phyloP scores from a whole-genome alignment of 2,329 filamentous ascomycete genomes.

The Apiospora hydei region DNA sequence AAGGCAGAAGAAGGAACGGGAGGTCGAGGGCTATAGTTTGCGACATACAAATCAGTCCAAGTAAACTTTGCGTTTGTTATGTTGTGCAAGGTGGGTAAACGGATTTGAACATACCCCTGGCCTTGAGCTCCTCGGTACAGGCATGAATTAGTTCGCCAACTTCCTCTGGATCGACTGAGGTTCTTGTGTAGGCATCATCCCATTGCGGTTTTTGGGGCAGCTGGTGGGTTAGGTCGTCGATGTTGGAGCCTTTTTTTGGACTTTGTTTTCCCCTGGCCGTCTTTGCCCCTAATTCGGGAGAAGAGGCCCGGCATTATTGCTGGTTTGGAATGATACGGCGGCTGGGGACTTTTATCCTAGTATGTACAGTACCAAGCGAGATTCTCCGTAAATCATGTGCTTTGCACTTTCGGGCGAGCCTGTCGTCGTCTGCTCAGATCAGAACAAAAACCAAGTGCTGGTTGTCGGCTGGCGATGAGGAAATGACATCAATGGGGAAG shows the following conservation, averaged over 20 bases:
- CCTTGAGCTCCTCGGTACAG: slow-evolving; percentile 92
- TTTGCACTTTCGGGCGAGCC: slow-evolving; percentile 10
- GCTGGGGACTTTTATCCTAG: slow-evolving; percentile 16
- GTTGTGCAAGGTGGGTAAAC: neutral
- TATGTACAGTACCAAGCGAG: neutral
- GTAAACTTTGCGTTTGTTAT: slow-evolving; percentile 22
- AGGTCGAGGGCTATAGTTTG: slow-evolving; percentile 75
- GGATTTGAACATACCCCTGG: slow-evolving; percentile 73
- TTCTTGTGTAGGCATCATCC: slow-evolving; percentile 88
- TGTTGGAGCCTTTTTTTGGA: slow-evolving; percentile 72
- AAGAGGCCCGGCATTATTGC: slow-evolving; percentile 64
- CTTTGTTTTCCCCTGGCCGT: slow-evolving; percentile 65
- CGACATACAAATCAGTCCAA: slow-evolving; percentile 11
- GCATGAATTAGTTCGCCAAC: slow-evolving; percentile 84
- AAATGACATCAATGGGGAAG: slow-evolving; percentile 18
- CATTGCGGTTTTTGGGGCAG: slow-evolving; percentile 76
- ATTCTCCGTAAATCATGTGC: neutral
- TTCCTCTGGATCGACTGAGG: slow-evolving; percentile 85
- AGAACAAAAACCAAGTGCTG: neutral
- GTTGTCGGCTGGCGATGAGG: neutral
- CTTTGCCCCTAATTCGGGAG: slow-evolving; percentile 77
- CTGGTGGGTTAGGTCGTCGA: slow-evolving; percentile 57
- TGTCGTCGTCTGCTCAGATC: neutral
- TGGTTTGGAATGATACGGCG: neutral
- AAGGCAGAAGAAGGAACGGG: slow-evolving; percentile 92